Conservation (phyloP, 2,329 filamentous ascomycete genomes). For the Colletotrichum sp. region DNA sequence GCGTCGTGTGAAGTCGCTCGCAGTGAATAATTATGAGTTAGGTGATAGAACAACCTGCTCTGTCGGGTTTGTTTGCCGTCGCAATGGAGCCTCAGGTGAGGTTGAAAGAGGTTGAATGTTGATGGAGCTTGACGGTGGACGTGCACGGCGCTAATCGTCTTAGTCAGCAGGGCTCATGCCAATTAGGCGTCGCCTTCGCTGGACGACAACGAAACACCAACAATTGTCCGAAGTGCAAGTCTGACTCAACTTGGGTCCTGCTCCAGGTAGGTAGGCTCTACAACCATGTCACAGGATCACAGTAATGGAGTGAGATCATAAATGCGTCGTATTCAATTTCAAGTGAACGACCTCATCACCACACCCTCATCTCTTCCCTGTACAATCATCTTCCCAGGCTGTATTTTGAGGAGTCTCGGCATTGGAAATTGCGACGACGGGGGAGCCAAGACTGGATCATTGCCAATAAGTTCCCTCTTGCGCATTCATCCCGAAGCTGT, state of each 20-base stretch:
- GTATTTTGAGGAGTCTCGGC: neutral
- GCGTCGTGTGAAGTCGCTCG: neutral
- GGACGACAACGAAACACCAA: neutral
- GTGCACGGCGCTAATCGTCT: neutral
- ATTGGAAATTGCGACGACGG: too few species aligned
- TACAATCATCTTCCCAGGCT: neutral
- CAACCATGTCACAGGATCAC: neutral
- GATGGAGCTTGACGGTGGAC: slow-evolving; percentile 5
- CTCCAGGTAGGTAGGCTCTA: neutral
- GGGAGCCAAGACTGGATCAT: neutral
- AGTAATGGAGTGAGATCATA: neutral
- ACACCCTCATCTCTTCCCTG: neutral
- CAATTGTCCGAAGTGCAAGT: neutral
- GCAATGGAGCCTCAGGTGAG: neutral
- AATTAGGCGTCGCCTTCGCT: neutral
- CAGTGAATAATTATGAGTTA: neutral
- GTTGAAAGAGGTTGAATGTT: slow-evolving; percentile 18
- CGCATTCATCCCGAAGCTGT: too few species aligned
- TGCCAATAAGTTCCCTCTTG: neutral
- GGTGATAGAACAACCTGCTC: neutral
- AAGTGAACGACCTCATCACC: neutral
- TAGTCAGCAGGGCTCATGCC: slow-evolving; percentile 3
- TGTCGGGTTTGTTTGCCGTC: slow-evolving; percentile 7
- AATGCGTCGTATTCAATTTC: neutral
- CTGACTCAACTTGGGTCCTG: neutral